Evolutionary conservation across 805 yeast species (phyloP).

Genomic region (Zygosaccharomyces gambellarensis): DNA sequence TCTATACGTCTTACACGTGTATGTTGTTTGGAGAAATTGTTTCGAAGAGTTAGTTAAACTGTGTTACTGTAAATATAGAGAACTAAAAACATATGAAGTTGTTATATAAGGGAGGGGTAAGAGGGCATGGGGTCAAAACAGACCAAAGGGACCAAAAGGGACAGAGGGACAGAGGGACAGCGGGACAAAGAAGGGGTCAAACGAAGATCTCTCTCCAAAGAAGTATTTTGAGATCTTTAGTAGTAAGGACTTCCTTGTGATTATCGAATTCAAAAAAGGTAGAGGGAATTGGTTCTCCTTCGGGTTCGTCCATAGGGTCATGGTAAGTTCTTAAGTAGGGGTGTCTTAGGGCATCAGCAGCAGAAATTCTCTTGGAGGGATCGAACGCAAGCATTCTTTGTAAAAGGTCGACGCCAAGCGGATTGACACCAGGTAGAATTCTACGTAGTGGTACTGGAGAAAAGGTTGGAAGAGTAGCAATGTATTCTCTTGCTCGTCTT

Average conservation of each 20-base stretch:
- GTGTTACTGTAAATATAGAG: too few relatives aligned
- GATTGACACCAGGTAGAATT: conserved; percentile 49
- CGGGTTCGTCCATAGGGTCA: conserved; percentile 92
- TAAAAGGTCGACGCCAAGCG: conserved; percentile 63
- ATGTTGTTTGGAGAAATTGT: too few relatives aligned
- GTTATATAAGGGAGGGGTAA: background rate
- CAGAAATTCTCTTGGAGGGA: conserved; percentile 78
- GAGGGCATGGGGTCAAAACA: background rate
- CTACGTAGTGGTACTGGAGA: conserved; percentile 17
- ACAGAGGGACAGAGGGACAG: background rate
- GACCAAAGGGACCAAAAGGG: background rate
- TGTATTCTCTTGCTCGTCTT: conserved; percentile 83
- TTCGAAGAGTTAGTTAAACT: too few relatives aligned
- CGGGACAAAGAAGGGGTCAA: background rate
- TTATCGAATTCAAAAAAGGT: conserved; percentile 88
- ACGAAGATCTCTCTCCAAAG: conserved; percentile 67
- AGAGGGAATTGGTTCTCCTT: conserved; percentile 73
- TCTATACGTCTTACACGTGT: too few relatives aligned
- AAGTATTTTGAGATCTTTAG: conserved; percentile 71
- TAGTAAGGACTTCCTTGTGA: conserved; percentile 69
- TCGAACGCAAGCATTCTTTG: conserved; percentile 74
- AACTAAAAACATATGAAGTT: too few relatives aligned
- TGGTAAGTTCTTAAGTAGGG: conserved; percentile 86
- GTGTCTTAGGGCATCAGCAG: conserved; percentile 76
- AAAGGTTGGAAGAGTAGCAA: conserved; percentile 68